Conservation (phyloP, 2,329 filamentous ascomycete species). For the Botrytis hyacinthi region DNA sequence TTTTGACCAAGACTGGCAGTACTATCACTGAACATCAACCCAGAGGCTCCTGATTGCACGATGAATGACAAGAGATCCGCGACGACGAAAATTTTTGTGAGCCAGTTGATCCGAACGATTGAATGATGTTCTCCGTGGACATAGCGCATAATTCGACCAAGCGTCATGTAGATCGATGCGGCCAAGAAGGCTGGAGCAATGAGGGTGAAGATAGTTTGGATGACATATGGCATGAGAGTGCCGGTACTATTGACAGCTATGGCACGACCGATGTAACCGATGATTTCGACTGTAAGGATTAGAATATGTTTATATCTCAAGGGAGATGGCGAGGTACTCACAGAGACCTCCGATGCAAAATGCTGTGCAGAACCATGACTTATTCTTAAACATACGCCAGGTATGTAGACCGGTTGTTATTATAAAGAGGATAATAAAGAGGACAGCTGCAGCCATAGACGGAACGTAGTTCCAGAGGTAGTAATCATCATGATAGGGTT, state of each 20-base stretch:
- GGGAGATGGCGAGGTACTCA: conserved; percentile 28
- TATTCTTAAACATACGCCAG: conserved; percentile 35
- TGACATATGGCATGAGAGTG: conserved; percentile 37
- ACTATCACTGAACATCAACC: neutral
- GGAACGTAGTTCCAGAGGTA: conserved; percentile 43
- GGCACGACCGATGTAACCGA: conserved; percentile 40
- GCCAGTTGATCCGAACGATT: conserved; percentile 42
- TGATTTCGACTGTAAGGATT: conserved; percentile 40
- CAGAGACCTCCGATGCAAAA: conserved; percentile 43
- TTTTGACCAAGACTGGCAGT: conserved; percentile 43
- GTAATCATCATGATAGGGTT: neutral
- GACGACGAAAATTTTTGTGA: conserved; percentile 55
- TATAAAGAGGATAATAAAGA: conserved; percentile 42
- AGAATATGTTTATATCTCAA: neutral
- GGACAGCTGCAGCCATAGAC: conserved; percentile 43
- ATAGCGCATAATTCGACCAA: conserved; percentile 32
- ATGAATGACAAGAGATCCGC: conserved; percentile 54
- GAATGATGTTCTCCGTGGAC: conserved; percentile 41
- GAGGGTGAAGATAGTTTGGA: conserved; percentile 41
- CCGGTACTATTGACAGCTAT: conserved; percentile 28
- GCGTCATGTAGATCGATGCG: conserved; percentile 39
- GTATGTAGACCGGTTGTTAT: conserved; percentile 31
- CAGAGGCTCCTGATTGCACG: conserved; percentile 44
- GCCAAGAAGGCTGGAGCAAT: conserved; percentile 44
- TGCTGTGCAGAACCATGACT: conserved; percentile 38